phyloP scores from a whole-genome alignment of 1,139 yeast genomes.

The Yamadazyma membranifaciens region DNA sequence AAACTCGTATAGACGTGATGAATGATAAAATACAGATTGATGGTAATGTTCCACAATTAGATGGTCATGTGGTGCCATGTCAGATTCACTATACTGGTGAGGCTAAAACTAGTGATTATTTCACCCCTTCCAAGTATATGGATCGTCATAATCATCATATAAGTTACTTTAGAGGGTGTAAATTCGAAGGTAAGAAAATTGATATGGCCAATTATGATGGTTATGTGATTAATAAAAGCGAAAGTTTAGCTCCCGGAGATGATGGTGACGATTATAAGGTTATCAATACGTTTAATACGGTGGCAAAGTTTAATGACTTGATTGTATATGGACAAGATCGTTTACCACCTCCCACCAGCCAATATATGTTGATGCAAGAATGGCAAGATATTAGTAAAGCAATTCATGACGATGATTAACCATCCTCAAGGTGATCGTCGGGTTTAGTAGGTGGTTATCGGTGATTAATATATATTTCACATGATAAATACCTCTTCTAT shows the following conservation, averaged over 20 bases:
- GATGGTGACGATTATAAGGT: conserved; percentile 22
- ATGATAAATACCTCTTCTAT: too few relatives aligned
- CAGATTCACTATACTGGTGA: conserved; percentile 39
- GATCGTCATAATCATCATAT: conserved; percentile 18
- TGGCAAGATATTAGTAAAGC: conserved; percentile 32
- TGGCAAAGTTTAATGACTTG: conserved; percentile 31
- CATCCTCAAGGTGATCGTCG: too few relatives aligned
- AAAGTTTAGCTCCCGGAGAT: conserved; percentile 23
- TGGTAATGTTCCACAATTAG: conserved; percentile 10
- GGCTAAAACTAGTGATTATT: conserved; percentile 37
- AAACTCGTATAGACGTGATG: conserved; percentile 9
- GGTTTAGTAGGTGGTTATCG: too few relatives aligned
- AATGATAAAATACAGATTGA: conserved; percentile 12
- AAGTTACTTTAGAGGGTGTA: conserved; percentile 43
- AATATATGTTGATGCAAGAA: conserved; percentile 35
- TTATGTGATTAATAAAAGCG: conserved; percentile 30
- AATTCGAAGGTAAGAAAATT: conserved; percentile 29
- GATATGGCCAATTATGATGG: conserved; percentile 26
- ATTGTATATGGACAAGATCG: conserved; percentile 42
- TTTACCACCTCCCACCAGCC: conserved; percentile 26
- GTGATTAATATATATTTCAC: too few relatives aligned
- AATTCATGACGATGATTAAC: conserved; percentile 18
- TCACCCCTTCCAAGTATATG: conserved; percentile 32
- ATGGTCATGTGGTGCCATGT: conserved; percentile 39
- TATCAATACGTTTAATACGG: conserved; percentile 27